A percentile compares a stretch with the other conserved stretches of the same genome.
phyloP scores from a whole-genome alignment of 2,329 filamentous ascomycete genomes.

The Epichloe amarillans region DNA sequence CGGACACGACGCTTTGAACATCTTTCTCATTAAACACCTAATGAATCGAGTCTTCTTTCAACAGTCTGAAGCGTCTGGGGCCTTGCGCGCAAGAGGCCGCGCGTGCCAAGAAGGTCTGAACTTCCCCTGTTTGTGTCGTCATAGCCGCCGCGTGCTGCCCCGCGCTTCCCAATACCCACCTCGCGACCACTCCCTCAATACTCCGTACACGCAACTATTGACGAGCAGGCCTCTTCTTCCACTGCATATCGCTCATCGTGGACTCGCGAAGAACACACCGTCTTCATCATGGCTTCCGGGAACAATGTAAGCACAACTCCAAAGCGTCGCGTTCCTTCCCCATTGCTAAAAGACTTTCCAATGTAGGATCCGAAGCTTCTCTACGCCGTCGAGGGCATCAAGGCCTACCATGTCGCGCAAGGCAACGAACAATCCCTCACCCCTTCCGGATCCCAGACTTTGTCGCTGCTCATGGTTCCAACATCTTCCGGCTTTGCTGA shows the following conservation, averaged over 20 bases:
- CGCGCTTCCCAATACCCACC: neutral
- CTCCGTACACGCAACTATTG: no score
- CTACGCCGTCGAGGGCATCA: slow-evolving; percentile 70
- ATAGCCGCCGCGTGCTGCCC: neutral
- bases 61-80: no score
- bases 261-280: neutral
- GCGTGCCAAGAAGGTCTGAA: neutral
- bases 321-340: neutral
- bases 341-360: neutral
- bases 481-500: slow-evolving; percentile 63
- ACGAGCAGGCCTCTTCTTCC: no score
- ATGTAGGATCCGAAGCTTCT: slow-evolving; percentile 47
- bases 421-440: slow-evolving; percentile 76
- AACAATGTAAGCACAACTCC: slow-evolving; percentile 15
- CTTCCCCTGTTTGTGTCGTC: neutral
- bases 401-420: slow-evolving; percentile 81
- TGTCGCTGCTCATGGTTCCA: slow-evolving; percentile 91
- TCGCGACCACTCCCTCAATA: neutral
- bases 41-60: no score
- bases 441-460: slow-evolving; percentile 72
- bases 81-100: no score
- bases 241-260: neutral
- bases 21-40: no score
- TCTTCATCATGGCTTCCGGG: slow-evolving; percentile 16
- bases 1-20: no score